phyloP scores from a whole-genome alignment of 306 rosid genomes.

The Prunus campanulata region DNA sequence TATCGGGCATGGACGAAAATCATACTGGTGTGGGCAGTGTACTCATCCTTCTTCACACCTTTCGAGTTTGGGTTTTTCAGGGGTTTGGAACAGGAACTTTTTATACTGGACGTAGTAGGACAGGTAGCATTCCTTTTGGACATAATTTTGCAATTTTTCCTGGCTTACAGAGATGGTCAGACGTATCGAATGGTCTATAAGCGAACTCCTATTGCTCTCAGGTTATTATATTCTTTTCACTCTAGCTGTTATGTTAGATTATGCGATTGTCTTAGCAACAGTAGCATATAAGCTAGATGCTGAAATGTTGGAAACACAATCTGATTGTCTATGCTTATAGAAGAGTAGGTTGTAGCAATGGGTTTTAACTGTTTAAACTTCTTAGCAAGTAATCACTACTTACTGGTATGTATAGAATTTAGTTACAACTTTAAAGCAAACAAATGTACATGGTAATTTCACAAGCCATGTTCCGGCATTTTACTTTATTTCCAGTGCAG shows the following conservation, averaged over 20 bases:
- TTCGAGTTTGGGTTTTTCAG: conserved; percentile 92
- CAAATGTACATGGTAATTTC: not conserved
- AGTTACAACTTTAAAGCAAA: not conserved
- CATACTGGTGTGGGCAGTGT: conserved; percentile 92
- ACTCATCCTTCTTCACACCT: conserved; percentile 97
- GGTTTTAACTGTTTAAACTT: not conserved
- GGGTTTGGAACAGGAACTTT: conserved; percentile 67
- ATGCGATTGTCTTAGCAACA: not conserved
- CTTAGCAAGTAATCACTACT: not conserved
- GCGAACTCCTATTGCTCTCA: conserved; percentile 66
- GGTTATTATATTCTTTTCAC: conserved; percentile 38
- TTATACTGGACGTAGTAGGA: conserved; percentile 70
- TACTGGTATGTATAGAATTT: not conserved
- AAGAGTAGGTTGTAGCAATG: not conserved
- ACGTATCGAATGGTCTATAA: conserved; percentile 77
- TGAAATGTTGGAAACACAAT: no score
- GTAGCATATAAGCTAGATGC: no score
- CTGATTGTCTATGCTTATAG: not conserved
- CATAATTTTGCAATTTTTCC: conserved; percentile 67
- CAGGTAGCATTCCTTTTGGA: conserved; percentile 81
- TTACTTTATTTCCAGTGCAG: not conserved
- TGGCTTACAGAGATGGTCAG: conserved; percentile 72
- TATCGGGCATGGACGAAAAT: conserved; percentile 68
- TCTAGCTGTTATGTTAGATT: not conserved
- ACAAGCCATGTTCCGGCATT: not conserved